Percentiles rank a stretch among this genome's conserved stretches.
phyloP scores from a whole-genome alignment of 176 grass and related monocot genomes.

The Tuctoria greenei region DNA sequence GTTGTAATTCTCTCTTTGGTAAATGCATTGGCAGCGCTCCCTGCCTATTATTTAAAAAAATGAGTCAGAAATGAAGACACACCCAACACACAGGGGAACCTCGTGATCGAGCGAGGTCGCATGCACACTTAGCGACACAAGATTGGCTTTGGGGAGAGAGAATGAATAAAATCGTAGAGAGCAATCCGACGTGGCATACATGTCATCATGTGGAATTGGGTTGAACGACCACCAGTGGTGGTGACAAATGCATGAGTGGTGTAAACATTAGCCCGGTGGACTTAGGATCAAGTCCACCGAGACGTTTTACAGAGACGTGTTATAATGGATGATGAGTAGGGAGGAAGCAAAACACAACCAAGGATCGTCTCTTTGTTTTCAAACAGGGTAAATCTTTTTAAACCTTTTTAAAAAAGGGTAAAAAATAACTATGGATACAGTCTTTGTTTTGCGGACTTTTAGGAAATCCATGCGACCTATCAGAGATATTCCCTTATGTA shows the following conservation, averaged over 20 bases:
- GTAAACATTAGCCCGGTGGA: background rate
- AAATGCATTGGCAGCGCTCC: no score
- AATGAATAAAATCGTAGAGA: no score
- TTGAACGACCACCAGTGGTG: no score
- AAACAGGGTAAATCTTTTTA: background rate
- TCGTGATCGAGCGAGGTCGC: background rate
- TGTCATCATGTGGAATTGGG: background rate
- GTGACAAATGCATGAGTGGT: background rate
- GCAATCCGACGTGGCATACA: no score
- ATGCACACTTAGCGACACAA: background rate
- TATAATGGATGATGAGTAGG: conserved; percentile 17
- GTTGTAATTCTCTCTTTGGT: no score
- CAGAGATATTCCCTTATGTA: no score
- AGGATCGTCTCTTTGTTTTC: background rate
- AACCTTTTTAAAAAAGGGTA: background rate
- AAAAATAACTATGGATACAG: no score
- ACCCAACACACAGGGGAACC: background rate
- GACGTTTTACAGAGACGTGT: background rate
- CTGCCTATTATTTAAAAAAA: no score
- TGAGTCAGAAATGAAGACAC: background rate
- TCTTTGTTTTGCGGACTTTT: background rate
- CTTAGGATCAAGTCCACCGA: background rate
- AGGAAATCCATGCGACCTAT: background rate
- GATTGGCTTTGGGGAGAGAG: background rate
- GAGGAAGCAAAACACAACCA: background rate